Conservation (phyloP, 1,139 yeast genomes). For the Suhomyces maxii region DNA sequence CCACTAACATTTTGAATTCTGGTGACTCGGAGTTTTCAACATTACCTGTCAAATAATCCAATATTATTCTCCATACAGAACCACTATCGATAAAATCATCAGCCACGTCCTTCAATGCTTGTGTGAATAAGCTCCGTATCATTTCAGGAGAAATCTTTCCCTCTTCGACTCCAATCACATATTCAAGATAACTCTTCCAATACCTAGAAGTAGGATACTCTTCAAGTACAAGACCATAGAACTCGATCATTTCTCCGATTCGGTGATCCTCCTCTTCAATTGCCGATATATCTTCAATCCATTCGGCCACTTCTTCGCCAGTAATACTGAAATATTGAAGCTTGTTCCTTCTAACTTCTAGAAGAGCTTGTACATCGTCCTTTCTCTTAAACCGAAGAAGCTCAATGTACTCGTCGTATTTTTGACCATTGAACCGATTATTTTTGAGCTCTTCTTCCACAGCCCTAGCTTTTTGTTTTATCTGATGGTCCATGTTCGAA, state of each 20-base stretch:
- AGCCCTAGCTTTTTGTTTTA: neutral
- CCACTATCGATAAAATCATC: constrained; percentile 38
- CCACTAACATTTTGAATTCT: constrained; percentile 21
- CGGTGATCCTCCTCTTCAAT: constrained; percentile 17
- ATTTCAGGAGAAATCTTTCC: constrained; percentile 1
- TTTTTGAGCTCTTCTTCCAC: constrained; percentile 6
- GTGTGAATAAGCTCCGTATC: constrained; percentile 13
- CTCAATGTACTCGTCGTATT: constrained; percentile 19
- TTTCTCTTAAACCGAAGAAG: constrained; percentile 4
- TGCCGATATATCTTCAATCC: constrained; percentile 25
- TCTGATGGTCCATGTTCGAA: constrained; percentile 1
- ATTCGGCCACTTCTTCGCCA: constrained; percentile 25
- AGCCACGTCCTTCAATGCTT: constrained; percentile 29
- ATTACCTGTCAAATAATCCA: constrained; percentile 13
- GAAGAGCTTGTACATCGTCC: neutral
- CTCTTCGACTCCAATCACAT: constrained; percentile 4
- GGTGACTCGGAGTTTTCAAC: constrained; percentile 12
- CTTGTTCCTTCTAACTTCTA: constrained; percentile 15
- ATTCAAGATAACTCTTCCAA: constrained; percentile 17
- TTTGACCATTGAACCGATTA: constrained; percentile 16
- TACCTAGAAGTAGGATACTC: constrained; percentile 16
- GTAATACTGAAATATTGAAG: constrained; percentile 21
- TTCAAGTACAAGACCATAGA: constrained; percentile 16
- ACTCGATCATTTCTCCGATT: constrained; percentile 15
- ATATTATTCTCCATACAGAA: constrained; percentile 34